phyloP scores from a whole-genome alignment of 2,329 filamentous ascomycete genomes.

The Trichoderma atroviride region DNA sequence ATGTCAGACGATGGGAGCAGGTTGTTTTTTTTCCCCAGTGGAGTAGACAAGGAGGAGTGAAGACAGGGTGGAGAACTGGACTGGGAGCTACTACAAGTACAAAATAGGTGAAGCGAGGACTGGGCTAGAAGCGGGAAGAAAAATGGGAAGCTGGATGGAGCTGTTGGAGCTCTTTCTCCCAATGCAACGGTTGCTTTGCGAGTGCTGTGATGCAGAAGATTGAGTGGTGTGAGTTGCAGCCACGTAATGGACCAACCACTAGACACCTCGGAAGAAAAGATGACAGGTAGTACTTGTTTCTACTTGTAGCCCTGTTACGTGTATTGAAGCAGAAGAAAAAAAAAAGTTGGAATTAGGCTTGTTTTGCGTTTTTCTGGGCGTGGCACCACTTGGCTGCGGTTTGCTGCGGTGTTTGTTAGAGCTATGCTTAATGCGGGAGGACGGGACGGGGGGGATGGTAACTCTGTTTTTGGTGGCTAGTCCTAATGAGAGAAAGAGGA shows the following conservation, averaged over 20 bases:
- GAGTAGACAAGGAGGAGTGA: neutral
- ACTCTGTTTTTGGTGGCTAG: neutral
- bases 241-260: neutral
- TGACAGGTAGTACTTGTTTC: neutral
- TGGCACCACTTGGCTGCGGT: neutral
- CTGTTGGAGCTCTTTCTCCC: neutral
- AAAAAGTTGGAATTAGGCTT: neutral
- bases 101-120: neutral
- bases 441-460: neutral
- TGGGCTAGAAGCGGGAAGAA: neutral
- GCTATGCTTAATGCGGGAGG: conserved; percentile 7
- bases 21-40: neutral
- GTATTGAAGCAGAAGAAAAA: neutral
- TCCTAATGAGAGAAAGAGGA: neutral
- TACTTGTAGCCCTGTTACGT: neutral
- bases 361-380: neutral
- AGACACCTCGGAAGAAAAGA: neutral
- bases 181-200: neutral
- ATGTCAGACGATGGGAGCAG: neutral
- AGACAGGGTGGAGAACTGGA: neutral
- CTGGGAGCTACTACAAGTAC: too few relatives aligned
- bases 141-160: neutral
- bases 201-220: neutral
- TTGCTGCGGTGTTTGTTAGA: neutral
- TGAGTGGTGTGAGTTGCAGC: neutral